Evolutionary conservation across 208 protist genomes (phyloP).

Genomic region (Trypanosoma theileri): DNA sequence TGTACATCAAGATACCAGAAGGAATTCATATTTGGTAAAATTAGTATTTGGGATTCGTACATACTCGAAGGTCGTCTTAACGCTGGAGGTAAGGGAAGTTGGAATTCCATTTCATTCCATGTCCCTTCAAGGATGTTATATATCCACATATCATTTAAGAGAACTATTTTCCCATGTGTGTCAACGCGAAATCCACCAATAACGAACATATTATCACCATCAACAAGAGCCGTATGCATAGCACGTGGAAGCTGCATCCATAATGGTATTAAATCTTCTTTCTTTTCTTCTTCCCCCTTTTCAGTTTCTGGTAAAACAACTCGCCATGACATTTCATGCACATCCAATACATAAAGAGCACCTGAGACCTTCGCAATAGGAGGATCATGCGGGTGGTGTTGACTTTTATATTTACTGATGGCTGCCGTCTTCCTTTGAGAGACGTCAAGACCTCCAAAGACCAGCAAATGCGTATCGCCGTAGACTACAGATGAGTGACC

Average conservation of each 20-base stretch:
- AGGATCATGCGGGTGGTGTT: slow-evolving; percentile 11
- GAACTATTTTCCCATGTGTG: neutral
- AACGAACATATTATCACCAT: slow-evolving; percentile 26
- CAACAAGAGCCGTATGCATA: slow-evolving; percentile 24
- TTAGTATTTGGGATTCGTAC: slow-evolving; percentile 25
- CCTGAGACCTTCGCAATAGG: slow-evolving; percentile 13
- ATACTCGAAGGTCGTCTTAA: slow-evolving; percentile 13
- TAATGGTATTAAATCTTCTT: too few species aligned
- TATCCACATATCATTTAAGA: slow-evolving; percentile 22
- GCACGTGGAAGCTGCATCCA: slow-evolving; percentile 17
- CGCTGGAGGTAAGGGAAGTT: neutral
- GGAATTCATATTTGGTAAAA: slow-evolving; percentile 2
- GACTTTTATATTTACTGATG: slow-evolving; percentile 8
- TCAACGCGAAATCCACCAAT: slow-evolving; percentile 30
- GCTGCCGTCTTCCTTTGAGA: neutral
- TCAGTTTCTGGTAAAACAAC: neutral
- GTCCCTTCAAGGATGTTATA: slow-evolving; percentile 23
- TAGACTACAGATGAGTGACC: slow-evolving; percentile 31
- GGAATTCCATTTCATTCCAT: slow-evolving; percentile 25
- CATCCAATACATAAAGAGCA: slow-evolving; percentile 15
- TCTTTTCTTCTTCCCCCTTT: neutral
- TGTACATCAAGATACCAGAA: slow-evolving; percentile 24
- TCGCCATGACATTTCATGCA: neutral
- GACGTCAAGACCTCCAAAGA: slow-evolving; percentile 38
- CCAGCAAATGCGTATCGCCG: slow-evolving; percentile 18